Percentiles rank a stretch among this genome's conserved stretches.
phyloP scores from a whole-genome alignment of 2,329 filamentous ascomycete species.

The Gnomoniopsis sp. region DNA sequence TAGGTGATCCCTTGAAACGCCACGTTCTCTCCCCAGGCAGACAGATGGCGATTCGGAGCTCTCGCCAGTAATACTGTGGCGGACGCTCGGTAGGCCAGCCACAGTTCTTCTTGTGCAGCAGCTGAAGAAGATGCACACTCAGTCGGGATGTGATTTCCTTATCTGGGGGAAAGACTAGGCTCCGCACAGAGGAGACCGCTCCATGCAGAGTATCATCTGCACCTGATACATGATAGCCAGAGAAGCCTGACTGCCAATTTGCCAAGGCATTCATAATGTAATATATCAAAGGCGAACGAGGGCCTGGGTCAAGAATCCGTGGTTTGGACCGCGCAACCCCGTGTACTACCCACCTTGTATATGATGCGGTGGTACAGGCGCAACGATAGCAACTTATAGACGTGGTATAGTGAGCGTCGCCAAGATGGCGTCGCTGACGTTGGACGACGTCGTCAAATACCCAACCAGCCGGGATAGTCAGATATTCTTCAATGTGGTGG shows the following conservation, averaged over 20 bases:
- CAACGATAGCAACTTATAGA: not conserved
- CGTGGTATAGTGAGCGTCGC: not conserved
- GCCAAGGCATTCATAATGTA: too few species aligned
- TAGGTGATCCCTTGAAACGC: not conserved
- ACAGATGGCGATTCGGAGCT: not conserved
- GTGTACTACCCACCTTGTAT: not conserved
- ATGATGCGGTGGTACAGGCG: not conserved
- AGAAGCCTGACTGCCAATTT: too few species aligned
- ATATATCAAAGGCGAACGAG: not conserved
- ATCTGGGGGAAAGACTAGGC: not conserved
- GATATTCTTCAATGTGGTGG: not conserved
- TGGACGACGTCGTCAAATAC: not conserved
- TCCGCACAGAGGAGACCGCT: not conserved
- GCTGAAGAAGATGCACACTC: not conserved
- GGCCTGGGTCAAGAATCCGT: not conserved
- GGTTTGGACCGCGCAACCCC: not conserved
- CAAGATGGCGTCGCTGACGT: not conserved
- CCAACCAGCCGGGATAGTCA: not conserved
- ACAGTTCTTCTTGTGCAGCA: not conserved
- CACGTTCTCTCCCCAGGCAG: not conserved
- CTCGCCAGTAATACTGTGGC: not conserved
- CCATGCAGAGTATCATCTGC: not conserved
- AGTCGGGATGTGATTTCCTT: not conserved
- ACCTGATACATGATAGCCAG: not conserved
- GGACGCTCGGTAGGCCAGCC: not conserved